Base-by-base conservation (phyloP, 202 grass and related monocot genomes). In the Saccharum hybrid region DNA sequence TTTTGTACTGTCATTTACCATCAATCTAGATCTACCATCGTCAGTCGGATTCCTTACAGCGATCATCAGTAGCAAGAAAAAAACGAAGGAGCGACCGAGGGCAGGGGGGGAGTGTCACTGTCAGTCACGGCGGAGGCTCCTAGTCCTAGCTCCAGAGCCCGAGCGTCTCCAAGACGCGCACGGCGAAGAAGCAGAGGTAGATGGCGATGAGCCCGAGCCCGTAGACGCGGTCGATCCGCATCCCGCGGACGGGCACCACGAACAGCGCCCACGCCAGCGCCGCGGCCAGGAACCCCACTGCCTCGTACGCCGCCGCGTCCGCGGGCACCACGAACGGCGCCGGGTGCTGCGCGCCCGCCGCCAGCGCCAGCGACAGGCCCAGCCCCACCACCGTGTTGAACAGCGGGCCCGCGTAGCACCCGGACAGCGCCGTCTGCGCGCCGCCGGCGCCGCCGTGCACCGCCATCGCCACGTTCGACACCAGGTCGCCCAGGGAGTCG, bases 331-430 rank as follows among this genome's bases (percentile, higher is more conserved):
- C 63, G 61, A 93, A 88, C 37, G 51, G 67, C 6, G 33, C 2
- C 22, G 92, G 92, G 71, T 90, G 84, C 14, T 56, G 82, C 10
- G 76, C 77, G 61, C 85, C 92, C 0, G 96, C 80, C 8, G 92
- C 91, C 26, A 95, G 60, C 41, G 91, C 52, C n/a, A 98, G 81
- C n/a, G 96, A 98, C 6, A 98, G 31, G 0, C 92, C 96, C 5
- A 98, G 76, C 40, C 90, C 92, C 1, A 95, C 85, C 63, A 95
- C 82, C 3, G 73, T 95, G 85, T 95, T 95, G 85, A 98, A 98
- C 36, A 98, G 69, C 9, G 92, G 90, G 3, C 96, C 92, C 0
- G 87, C 92, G 23, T 98, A 98, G 83, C 96, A 98, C 1, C 78
- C 96, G 0, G 90, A 91, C 3, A 98, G 77, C 0, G 96, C 96